Evolutionary conservation across 495 filamentous ascomycete species (phyloP), one percentile per base, ranked within the genome.

Genomic region (Talaromyces liani): DNA sequence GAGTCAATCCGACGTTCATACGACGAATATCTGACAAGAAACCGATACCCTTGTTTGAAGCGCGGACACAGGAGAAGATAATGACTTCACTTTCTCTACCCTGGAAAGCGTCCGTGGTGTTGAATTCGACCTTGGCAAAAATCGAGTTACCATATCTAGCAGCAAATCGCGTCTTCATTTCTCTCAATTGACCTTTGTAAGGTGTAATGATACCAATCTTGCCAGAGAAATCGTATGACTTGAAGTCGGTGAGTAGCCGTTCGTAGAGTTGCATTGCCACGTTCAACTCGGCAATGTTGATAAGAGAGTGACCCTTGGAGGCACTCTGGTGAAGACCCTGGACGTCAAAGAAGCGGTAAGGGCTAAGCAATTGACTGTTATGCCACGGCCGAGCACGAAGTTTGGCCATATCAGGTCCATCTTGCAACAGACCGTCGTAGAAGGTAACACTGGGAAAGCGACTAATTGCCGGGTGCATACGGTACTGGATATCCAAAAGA

Each of bases 1-100:
- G 86, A 7, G 94, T 98, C 51, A 98, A 79, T 77, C 94, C 94
- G 70, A 98, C 94, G 77, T 98, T 98, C 94, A 98, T 98, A 85
- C 94, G 94, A 59, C 94, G 87, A 70, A 98, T 96, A 77, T 98
- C 94, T 53, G 89, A 87, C 82, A 98, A 87, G 85, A 98, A 98
- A 81, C 94, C 94, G 70, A 98, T 96, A 68, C 95, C 91, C 31
- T 92, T 91, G 31, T 86, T 89, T 16, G 90, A 93, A 34, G 94
- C 92, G 75, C 94, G 86, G 34, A 98, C 94, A 72, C 94, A 98
- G 58, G 95, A 98, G 78, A 98, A 98, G 63, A 98, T 97, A 70
- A 98, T 97, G 65, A 98, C 87, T 73, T 98, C 94, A 70, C 91
- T 92, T 75, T 98, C 94, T 57, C 94, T 86, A 66, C 94, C 94